These are phyloP conservation scores for Spergularia bocconei DNA, from an alignment of 148 eudicot species.

Conservation along the genomic window DNA sequence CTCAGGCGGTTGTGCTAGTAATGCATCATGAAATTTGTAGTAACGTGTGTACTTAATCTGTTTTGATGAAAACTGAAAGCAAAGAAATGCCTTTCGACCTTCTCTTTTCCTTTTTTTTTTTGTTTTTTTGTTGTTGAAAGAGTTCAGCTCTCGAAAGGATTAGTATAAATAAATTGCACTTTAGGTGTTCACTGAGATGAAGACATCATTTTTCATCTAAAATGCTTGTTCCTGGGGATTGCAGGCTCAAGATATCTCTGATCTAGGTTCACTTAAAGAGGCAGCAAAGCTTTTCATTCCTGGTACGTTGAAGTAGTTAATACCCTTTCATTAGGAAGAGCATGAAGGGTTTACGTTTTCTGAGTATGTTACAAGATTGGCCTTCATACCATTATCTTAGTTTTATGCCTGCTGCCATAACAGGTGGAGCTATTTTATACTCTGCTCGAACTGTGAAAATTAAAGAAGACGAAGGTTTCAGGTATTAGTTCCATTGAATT, in stretches of 20 bases:
- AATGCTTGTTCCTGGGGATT: constrained; percentile 11
- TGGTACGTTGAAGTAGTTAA: constrained; percentile 36
- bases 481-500: constrained; percentile 33
- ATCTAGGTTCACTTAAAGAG: constrained; percentile 79
- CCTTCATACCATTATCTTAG: not conserved
- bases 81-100: no score
- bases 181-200: not conserved
- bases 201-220: not conserved
- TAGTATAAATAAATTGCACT: not conserved
- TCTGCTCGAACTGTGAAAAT: constrained; percentile 79
- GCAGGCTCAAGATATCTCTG: constrained; percentile 86
- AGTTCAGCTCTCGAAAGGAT: not conserved
- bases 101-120: no score
- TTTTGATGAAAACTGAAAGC: no score
- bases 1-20: no score
- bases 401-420: constrained; percentile 22
- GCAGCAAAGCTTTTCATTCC: constrained; percentile 89
- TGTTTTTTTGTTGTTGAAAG: no score
- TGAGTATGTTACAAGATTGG: not conserved
- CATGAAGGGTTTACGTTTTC: not conserved
- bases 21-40: no score
- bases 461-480: constrained; percentile 80
- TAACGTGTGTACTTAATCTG: not conserved
- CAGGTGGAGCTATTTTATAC: constrained; percentile 68
- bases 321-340: not conserved